Base-by-base conservation (phyloP, 2,329 filamentous ascomycete species). In the Chalara sp. region DNA sequence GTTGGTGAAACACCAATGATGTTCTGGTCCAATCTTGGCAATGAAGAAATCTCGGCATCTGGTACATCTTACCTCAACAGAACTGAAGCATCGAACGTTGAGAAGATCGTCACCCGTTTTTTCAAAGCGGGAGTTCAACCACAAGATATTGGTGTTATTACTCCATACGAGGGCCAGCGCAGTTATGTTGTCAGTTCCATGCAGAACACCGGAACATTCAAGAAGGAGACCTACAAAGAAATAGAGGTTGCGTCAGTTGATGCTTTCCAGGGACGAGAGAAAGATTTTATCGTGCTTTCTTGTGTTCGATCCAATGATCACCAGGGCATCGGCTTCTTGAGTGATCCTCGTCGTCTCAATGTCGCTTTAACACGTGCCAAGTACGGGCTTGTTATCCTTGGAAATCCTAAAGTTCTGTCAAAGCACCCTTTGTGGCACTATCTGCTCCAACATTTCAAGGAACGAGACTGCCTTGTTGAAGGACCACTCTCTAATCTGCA, bases 141-240 rank as follows among this genome's bases (percentile, higher is more conserved):
- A 5, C 77, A 79, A 46, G 89, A 92, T 58, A 97, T 99, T 65
- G 93, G 93, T 73, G 93, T 99, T 63, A 97, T 99, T 65, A 99
- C 93, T 12, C 93, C 93, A 49, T 99, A 99, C 68, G 93, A 99
- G 72, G 93, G 93, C 52, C 93, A 99, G 72, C 87, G 93, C 64
- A 96, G 91, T 71, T 99, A 96, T 68, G 91, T 99, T 58, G 93
- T 99, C 53, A 95, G 89, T 66, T 96, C 92, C n/a, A 97, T 99
- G 92, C 93, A 99, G 71, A 90, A 92, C 56, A 93, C 87, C 10
- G 93, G 93, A 48, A 95, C 89, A 0, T 96, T 95, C 76, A 96
- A 95, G 75, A 99, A 99, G 73, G 93, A 99, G 67, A 83, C 86
- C 62, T 99, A 99, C 76, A 97, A 97, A 72, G 92, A 97, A 65